phyloP scores from a whole-genome alignment of 129 eudicot genomes.

The Sambucus nigra region DNA sequence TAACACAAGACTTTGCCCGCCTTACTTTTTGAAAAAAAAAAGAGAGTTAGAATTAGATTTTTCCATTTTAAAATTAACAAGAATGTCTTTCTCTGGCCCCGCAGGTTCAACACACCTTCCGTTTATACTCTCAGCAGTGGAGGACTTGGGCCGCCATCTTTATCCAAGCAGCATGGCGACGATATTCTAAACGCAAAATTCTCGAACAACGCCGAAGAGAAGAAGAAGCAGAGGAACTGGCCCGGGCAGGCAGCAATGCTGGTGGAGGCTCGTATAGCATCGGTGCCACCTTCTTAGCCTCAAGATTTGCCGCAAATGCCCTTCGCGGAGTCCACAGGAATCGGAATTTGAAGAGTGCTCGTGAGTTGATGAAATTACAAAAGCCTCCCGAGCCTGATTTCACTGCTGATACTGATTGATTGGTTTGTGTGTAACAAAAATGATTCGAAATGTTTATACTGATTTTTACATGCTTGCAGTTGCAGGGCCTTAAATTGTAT shows the following conservation, averaged over 20 bases:
- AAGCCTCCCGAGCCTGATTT: slow-evolving; percentile 29
- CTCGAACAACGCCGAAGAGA: slow-evolving; percentile 18
- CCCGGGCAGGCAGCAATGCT: background rate
- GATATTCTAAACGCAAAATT: slow-evolving; percentile 14
- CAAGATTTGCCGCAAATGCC: slow-evolving; percentile 21
- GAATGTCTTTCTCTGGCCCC: too few relatives aligned
- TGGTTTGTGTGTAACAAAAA: background rate
- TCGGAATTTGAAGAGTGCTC: slow-evolving; percentile 9
- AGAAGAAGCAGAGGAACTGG: slow-evolving; percentile 18
- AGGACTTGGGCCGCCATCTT: slow-evolving; percentile 26
- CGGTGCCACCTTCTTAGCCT: slow-evolving; percentile 19
- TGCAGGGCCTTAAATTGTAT: too few relatives aligned
- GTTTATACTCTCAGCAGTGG: slow-evolving; percentile 22
- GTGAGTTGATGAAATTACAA: slow-evolving; percentile 19
- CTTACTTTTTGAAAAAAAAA: too few relatives aligned
- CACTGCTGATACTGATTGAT: slow-evolving; percentile 15
- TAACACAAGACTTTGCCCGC: too few relatives aligned
- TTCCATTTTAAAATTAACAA: too few relatives aligned
- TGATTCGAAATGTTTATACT: too few relatives aligned
- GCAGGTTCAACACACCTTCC: slow-evolving; percentile 19
- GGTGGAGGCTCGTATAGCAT: slow-evolving; percentile 17
- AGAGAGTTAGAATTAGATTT: too few relatives aligned
- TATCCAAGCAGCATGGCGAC: slow-evolving; percentile 27
- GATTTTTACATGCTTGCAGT: too few relatives aligned
- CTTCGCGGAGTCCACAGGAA: slow-evolving; percentile 20